Evolutionary conservation across 2,329 filamentous ascomycete genomes (phyloP), one percentile per base, ranked within the genome.

Genomic region (Cladobotryum mycophilum): DNA sequence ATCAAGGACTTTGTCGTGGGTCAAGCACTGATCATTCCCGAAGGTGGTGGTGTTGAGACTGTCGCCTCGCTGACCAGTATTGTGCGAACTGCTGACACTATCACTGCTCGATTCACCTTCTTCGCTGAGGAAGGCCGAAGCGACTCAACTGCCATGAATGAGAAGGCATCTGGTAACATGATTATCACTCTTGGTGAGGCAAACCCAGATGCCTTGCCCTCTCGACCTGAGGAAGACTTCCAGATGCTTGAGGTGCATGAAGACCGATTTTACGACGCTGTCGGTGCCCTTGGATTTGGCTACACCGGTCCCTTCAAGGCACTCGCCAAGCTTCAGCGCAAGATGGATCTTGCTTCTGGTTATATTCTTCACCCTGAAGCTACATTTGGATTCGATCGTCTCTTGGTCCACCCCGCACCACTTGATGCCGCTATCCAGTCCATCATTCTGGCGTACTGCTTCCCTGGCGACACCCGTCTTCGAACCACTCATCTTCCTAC

Each of bases 371-470:
- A 33, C 4, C n/a, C 14, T 20, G 33, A 36, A 12, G 44, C 14
- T 4, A 33, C 18, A 14, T 17, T 14, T 7, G 18, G 9, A 7
- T 36, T 43, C 47, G 20, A 47, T 15, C 36, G 25, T 9, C 33
- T 35, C 38, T 14, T 69, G 6, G 54, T 69, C 2, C 67, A 70
- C 45, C 67, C 68, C 0, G 57, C 47, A 2, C 50, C 53, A 13
- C 59, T 71, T 0, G 67, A 70, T 45, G 58, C 56, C 1, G 60
- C 64, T 1, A 57, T 71, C 51, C 69, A 71, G 53, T 41, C 60
- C 3, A 38, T 55, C 18, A 52, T 68, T 9, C 48, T 64, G 3
- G 65, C 68, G 7, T 62, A 56, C 48, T 54, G 57, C 17, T 56
- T 51, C 15, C 68, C 68, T 2, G 59, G 55, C 1, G 62, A 65